Percentiles rank a stretch among this genome's conserved stretches.
phyloP scores from a whole-genome alignment of 2,329 filamentous ascomycete species.

The Sclerotinia nivalis region DNA sequence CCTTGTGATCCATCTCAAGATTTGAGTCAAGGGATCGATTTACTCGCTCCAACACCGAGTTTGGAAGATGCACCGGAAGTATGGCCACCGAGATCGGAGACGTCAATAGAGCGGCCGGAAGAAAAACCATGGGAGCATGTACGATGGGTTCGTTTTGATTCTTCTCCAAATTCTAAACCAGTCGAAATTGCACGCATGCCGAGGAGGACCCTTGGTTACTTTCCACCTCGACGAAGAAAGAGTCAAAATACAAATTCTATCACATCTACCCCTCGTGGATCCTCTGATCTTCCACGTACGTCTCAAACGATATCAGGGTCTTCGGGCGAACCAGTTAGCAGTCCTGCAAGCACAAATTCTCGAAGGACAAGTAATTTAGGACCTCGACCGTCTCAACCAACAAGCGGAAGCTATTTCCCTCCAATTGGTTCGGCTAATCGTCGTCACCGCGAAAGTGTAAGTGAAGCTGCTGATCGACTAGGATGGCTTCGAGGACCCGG shows the following conservation, averaged over 20 bases:
- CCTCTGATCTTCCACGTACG: slow-evolving; percentile 34
- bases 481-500: slow-evolving; percentile 79
- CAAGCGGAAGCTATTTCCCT: slow-evolving; percentile 38
- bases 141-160: slow-evolving; percentile 82
- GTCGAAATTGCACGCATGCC: slow-evolving; percentile 86
- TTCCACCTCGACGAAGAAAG: slow-evolving; percentile 84
- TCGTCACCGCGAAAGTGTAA: slow-evolving; percentile 39
- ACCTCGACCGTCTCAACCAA: slow-evolving; percentile 29
- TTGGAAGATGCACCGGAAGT: slow-evolving; percentile 38
- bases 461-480: slow-evolving; percentile 47
- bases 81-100: slow-evolving; percentile 35
- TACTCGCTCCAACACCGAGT: slow-evolving; percentile 54
- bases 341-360: slow-evolving; percentile 33
- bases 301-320: slow-evolving; percentile 29
- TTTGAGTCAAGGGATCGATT: slow-evolving; percentile 47
- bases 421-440: slow-evolving; percentile 32
- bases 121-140: slow-evolving; percentile 81
- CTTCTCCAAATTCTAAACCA: slow-evolving; percentile 59
- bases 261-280: slow-evolving; percentile 58
- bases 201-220: slow-evolving; percentile 80
- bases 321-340: slow-evolving; percentile 31
- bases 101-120: slow-evolving; percentile 37
- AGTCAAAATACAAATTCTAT: slow-evolving; percentile 61
- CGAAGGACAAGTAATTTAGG: slow-evolving; percentile 35
- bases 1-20: slow-evolving; percentile 55